phyloP scores from a whole-genome alignment of 352 stramenopile species.

The Phytophthora macrochlamydospora region DNA sequence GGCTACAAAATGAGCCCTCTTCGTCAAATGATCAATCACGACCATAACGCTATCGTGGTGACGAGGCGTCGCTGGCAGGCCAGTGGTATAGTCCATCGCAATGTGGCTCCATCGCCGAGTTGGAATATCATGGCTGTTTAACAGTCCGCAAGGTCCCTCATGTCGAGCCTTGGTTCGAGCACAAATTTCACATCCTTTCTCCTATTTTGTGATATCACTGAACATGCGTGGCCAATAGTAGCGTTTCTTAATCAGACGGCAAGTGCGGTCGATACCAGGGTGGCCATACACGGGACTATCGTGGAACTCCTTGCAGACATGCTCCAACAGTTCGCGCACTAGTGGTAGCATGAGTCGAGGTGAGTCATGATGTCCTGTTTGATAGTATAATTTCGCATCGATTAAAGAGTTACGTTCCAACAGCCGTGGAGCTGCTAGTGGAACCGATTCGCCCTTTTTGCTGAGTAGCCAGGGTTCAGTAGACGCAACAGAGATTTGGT shows the following conservation, averaged over 20 bases:
- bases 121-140: not conserved
- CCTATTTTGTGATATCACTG: not conserved
- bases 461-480: too few species aligned
- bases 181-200: not conserved
- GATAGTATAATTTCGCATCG: not conserved
- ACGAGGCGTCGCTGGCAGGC: not conserved
- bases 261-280: not conserved
- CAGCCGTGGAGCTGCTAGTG: not conserved
- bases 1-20: constrained; percentile 4
- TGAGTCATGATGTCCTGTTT: not conserved
- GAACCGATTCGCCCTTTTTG: not conserved
- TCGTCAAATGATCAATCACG: constrained; percentile 24
- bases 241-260: not conserved
- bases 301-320: not conserved
- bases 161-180: not conserved
- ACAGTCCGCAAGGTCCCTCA: not conserved
- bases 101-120: not conserved
- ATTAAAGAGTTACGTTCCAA: not conserved
- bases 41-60: not conserved
- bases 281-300: not conserved
- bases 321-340: not conserved
- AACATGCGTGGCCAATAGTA: not conserved
- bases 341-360: not conserved
- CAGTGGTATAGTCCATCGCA: not conserved
- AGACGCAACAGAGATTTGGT: too few species aligned